Percentiles rank a stretch among this genome's conserved stretches.
phyloP scores from a whole-genome alignment of 106 monocot species.

The Dactylorhiza incarnata region DNA sequence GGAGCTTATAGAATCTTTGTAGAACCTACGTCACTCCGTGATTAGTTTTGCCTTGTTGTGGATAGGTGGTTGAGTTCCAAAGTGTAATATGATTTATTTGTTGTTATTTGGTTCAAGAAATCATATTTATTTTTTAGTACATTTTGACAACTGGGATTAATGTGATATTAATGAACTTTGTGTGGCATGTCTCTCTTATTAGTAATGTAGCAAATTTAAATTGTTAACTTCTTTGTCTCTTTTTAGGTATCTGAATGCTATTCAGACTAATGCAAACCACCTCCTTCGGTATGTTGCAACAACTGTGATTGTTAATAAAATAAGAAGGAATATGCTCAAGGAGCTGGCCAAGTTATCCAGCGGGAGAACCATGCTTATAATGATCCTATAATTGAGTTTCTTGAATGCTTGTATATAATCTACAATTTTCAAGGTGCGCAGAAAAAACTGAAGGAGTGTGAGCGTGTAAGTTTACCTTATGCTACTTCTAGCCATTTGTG shows the following conservation, averaged over 20 bases:
- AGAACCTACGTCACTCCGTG: too few relatives aligned
- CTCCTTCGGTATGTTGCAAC: constrained; percentile 88
- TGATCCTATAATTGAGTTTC: constrained; percentile 92
- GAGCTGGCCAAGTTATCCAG: constrained; percentile 95
- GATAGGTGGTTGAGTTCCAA: too few relatives aligned
- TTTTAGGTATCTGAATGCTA: constrained; percentile 86
- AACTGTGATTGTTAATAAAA: constrained; percentile 85
- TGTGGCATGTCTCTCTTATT: too few relatives aligned
- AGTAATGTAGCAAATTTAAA: too few relatives aligned
- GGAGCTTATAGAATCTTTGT: too few relatives aligned
- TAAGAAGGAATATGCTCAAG: constrained; percentile 91
- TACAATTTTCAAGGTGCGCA: constrained; percentile 98
- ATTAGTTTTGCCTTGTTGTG: too few relatives aligned
- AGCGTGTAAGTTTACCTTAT: constrained; percentile 38
- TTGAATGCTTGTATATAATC: constrained; percentile 87
- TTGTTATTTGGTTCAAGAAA: too few relatives aligned
- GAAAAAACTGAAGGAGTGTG: constrained; percentile 85
- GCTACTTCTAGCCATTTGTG: neutral
- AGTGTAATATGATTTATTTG: too few relatives aligned
- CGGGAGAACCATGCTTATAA: constrained; percentile 84
- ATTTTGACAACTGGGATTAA: too few relatives aligned
- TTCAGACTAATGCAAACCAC: constrained; percentile 95
- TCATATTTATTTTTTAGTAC: too few relatives aligned
- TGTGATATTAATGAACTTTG: too few relatives aligned
- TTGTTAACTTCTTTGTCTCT: constrained; percentile 9